phyloP scores from a whole-genome alignment of 257 asterid species.

The Rauvolfia tetraphylla region DNA sequence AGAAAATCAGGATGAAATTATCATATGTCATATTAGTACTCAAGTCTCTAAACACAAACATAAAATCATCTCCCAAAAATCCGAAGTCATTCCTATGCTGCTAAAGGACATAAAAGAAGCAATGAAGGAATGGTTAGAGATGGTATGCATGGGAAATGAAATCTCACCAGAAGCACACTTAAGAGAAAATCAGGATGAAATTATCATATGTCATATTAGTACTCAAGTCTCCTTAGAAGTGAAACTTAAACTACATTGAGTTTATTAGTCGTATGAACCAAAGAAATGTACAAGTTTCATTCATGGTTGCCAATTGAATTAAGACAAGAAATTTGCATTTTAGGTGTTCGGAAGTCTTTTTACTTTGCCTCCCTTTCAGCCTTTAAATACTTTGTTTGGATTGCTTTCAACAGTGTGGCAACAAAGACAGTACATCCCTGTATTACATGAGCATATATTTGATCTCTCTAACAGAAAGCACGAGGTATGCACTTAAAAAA shows the following conservation, averaged over 20 bases:
- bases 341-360: background rate
- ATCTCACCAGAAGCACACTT: background rate
- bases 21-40: background rate
- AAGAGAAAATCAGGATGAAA: background rate
- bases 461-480: background rate
- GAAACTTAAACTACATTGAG: background rate
- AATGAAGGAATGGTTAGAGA: background rate
- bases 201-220: background rate
- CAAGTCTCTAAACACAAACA: background rate
- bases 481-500: background rate
- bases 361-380: background rate
- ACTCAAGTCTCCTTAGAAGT: background rate
- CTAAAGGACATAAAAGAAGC: constrained; percentile 1
- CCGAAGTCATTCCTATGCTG: background rate
- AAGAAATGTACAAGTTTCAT: background rate
- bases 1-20: background rate
- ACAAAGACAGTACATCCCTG: background rate
- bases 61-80: background rate
- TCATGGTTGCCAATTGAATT: background rate
- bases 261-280: background rate
- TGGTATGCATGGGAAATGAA: background rate
- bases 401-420: background rate
- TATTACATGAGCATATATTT: background rate
- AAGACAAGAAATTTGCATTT: background rate
- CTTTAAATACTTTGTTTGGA: background rate